Base-by-base conservation (phyloP, 2,329 filamentous ascomycete genomes). In the Fusarium guadeloupense region DNA sequence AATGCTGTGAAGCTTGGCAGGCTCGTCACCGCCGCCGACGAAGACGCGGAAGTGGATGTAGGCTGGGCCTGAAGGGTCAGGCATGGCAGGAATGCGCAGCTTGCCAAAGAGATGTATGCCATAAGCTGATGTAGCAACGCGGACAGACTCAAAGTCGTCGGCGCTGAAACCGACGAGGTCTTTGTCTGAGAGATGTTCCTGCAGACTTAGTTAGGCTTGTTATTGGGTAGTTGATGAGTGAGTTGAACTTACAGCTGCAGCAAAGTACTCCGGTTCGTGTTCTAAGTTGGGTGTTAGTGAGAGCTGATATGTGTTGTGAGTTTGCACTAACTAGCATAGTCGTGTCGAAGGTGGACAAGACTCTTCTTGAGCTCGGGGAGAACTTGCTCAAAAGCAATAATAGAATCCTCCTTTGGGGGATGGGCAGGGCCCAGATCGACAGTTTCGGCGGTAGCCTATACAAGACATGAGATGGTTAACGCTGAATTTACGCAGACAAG, bases 21-120 rank as follows among this genome's bases (percentile, higher is more conserved):
- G 54, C 13, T 92, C 90, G 60, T 97, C 83, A 9, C 91, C 89
- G 8, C 97, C 86, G 75, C 96, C 92, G 57, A 97, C 87, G 72
- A 88, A 95, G 46, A 96, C 90, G 78, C 97, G 93, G 65, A 97
- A 85, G 76, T 97, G 97, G 6, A 90, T 87, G 53, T 96, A 83
- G 0, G 89, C 77, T 56, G 89, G 88, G 62, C 88, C 88, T 45
- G 80, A 78, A 28, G 55, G 25, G 43, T 80, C 78, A 31, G 82
- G 75, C 31, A 69, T 26, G 34, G 59, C 66, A 30, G 75, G 71
- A 43, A 84, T 81, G 3, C 84, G 81, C 77, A 97, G 92, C 72
- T 97, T 80, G 61, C 87, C 82, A 49, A 94, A 88, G 2, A 94
- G 92, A 37, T 89, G 83, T 62, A 91, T 81, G 53, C 93, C 87